Base-by-base conservation (phyloP, 352 stramenopile species). In the Pythium rhizo-oryzae region DNA sequence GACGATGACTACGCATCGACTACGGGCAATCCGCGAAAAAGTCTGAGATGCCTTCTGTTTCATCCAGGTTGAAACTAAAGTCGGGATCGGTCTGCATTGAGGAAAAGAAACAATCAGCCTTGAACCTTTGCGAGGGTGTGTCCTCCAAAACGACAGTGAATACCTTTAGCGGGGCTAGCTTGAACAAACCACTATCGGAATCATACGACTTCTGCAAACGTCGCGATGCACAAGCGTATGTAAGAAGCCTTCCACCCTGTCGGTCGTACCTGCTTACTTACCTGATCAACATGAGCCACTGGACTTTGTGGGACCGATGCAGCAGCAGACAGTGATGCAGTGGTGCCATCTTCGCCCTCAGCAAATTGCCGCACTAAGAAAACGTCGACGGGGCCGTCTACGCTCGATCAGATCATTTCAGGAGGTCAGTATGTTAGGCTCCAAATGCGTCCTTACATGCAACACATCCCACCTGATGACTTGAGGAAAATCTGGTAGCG, bases 401-500 rank as follows among this genome's bases (percentile, higher is more conserved):
- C 16, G 30, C 28, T 43, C 19, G 30, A 30, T 44, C 7, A 8
- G 39, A 37, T 9, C 53, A 51, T 21, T n/a, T 4, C 25, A 8
- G 16, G 5, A 24, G 23, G 43, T 49, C 18, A 56, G 39, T 13
- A 39, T 65, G 19, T n/a, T 47, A 16, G 11, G 35, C 35, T 41
- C 41, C 13, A n/a, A n/a, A n/a, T n/a, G 8, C 1, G 18, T n/a
- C 41, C 41, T 19, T 47, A 8, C 9, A 43, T 43, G 11, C 37
- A 18, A 43, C 15, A 1, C 15, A 8, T 47, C 58, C 5, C 43
- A 93, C 85, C 85, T 78, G 83, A 89, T 41, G 84, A 94, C 66
- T 96, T 96, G n/a, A 99, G 75, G 47, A 96, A 98, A 65, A 99
- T 97, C 74, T 99, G 91, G 76, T 96, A 99, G 43, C 90, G 87